Evolutionary conservation across 164 flowering plant genomes (phyloP), one percentile per base, ranked within the genome.

Genomic region (Piper longum): DNA sequence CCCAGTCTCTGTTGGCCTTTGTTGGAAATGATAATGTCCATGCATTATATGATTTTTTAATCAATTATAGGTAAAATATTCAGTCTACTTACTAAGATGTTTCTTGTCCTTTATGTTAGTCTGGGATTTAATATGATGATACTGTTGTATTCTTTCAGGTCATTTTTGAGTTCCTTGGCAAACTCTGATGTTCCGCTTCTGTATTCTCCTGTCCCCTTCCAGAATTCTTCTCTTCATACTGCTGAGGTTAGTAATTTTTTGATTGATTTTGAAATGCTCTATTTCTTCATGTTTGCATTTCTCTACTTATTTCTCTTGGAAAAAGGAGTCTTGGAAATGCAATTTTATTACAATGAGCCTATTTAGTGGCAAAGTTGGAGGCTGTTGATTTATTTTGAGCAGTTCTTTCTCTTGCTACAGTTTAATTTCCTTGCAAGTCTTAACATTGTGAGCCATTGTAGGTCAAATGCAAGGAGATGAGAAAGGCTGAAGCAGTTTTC

Each of bases 391-490:
- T 57, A 58, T 60, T 12, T 14, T 57, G 7, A 55, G 16, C 9
- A 41, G 43, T 41, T 42, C n/a, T 16, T 56, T 19, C 26, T 62
- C 12, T 39, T 4, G 19, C 41, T 43, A 26, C 52, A 48, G 14
- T 9, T 48, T 48, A 41, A 39, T 41, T 43, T 7, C n/a, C 42
- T 4, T n/a, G 17, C 5, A 42, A 43, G 48, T 19, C 14, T 39
- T 59, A 7, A 43, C 11, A 7, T 42, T 60, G 41, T 43, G 41
- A 16, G 43, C 61, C 64, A 6, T 54, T 76, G 62, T 78, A 95
- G 98, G 83, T 95, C 44, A 83, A 70, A 71, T 95, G 97, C 79
- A 82, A 75, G 75, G 93, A 87, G 75, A 62, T 85, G 59, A 89
- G 75, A 74, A 81, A 69, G 66, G 76, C 71, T 9, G 79, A 80